Conservation (phyloP, 805 yeast species). For the Lachancea quebecensis region DNA sequence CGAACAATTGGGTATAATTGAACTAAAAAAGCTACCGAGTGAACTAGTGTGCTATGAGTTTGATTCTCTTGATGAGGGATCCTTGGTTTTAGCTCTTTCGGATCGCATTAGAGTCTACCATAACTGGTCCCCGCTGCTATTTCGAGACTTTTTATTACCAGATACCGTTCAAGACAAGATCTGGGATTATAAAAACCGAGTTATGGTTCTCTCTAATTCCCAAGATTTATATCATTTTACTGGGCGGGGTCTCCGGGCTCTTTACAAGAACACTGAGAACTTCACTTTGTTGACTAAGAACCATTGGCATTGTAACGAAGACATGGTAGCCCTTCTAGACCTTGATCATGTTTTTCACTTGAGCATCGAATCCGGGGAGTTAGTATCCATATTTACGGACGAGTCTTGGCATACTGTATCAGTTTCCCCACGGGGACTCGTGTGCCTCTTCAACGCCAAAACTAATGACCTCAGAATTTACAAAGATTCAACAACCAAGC, state of each 20-base stretch:
- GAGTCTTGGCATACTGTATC: conserved; percentile 26
- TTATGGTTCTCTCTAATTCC: conserved; percentile 14
- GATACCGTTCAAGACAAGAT: conserved; percentile 18
- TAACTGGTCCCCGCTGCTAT: conserved; percentile 19
- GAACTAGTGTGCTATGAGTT: conserved; percentile 17
- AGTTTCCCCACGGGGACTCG: conserved; percentile 31
- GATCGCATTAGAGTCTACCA: conserved; percentile 13
- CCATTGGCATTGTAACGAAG: conserved; percentile 24
- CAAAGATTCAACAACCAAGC: conserved; percentile 29
- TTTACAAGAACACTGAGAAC: conserved; percentile 15
- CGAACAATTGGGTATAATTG: conserved; percentile 8
- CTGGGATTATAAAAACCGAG: conserved; percentile 26
- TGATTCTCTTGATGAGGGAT: conserved; percentile 15
- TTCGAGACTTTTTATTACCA: conserved; percentile 9
- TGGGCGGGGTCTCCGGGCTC: conserved; percentile 8
- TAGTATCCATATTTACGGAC: conserved; percentile 9
- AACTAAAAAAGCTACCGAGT: conserved; percentile 12
- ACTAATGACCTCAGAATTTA: conserved; percentile 42
- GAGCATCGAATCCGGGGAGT: conserved; percentile 3
- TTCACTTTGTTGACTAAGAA: conserved; percentile 24
- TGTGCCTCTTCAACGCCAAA: conserved; percentile 42
- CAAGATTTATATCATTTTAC: conserved; percentile 18
- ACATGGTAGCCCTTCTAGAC: conserved; percentile 20
- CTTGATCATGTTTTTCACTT: conserved; percentile 17
- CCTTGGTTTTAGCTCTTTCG: conserved; percentile 14